Base-by-base conservation (phyloP, 768 basidiomycete genomes). In the Russula sp. region DNA sequence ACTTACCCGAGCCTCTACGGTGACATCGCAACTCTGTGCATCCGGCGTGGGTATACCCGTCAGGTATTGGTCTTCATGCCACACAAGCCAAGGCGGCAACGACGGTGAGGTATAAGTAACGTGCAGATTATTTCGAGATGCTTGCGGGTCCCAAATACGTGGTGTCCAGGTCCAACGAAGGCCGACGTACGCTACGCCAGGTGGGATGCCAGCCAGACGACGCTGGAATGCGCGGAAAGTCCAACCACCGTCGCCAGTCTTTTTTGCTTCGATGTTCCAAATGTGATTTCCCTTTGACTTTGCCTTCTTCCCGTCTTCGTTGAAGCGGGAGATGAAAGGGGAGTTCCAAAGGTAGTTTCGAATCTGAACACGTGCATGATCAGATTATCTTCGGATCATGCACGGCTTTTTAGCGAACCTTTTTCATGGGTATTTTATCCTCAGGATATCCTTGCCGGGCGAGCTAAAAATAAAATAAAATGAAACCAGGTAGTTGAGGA, bases 271-370 rank as follows among this genome's bases (percentile, higher is more conserved):
- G 54, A 98, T 88, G 70, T 93, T 95, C 96, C 96, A 99, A 67
- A 98, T 97, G 69, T 98, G 96, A 75, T 99, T 99, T 50, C 96
- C 96, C 77, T 97, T 97, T 57, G 93, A 95, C 75, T 99, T 99
- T 25, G 95, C 91, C 76, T 99, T 99, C 75, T 98, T 98, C 39
- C 96, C 96, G 72, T 98, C 96, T 70, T 98, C 93, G 72, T 99
- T 99, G 79, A 95, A 98, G 35, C 96, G 90, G 34, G 93, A 87
- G 71, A 99, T 98, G 71, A 88, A 87, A 35, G 86, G 87, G 68
- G 95, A 92, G 63, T 85, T 86, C 96, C 96, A 99, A 53, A 99
- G 83, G 76, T 97, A 99, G 75, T 93, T 87, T 68, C 94, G 87
- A 72, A 92, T 84, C 90, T 93, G 51, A n/a, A 42, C 56, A 54